These are phyloP conservation scores for Mrakia blollopis DNA, from an alignment of 768 basidiomycete species.

Conservation along the genomic window DNA sequence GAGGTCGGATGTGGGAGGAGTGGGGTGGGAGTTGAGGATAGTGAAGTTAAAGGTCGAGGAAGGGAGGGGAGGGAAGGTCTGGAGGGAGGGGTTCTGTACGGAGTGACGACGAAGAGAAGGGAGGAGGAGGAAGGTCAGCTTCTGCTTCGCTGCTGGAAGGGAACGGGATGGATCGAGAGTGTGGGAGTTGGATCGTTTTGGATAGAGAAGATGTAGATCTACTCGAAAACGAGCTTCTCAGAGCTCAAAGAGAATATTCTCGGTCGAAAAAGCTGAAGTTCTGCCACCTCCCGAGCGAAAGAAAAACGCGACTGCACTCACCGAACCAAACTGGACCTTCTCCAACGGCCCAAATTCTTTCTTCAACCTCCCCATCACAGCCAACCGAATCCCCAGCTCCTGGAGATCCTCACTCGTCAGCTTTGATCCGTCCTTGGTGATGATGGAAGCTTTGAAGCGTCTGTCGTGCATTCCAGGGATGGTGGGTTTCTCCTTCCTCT, in stretches of 20 bases:
- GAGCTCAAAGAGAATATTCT: background rate
- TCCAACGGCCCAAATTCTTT: conserved; percentile 1
- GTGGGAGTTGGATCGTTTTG: too few relatives aligned
- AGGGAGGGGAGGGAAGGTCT: conserved; percentile 1
- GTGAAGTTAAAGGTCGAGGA: background rate
- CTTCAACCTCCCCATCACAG: background rate
- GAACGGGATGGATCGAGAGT: background rate
- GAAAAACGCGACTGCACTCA: background rate
- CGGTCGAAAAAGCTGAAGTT: background rate
- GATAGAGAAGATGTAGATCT: background rate
- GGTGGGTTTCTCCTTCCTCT: background rate
- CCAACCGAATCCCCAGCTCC: conserved; percentile 3
- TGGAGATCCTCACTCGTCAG: background rate
- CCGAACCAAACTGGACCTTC: background rate
- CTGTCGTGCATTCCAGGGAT: conserved; percentile 5
- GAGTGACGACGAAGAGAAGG: background rate
- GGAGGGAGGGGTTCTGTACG: background rate
- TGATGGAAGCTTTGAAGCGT: background rate
- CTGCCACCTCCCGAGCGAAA: background rate
- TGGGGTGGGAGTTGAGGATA: background rate
- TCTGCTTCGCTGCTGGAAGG: background rate
- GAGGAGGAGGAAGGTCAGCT: background rate
- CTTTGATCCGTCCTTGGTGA: background rate
- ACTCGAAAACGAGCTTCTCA: background rate
- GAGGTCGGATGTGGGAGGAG: background rate